Evolutionary conservation across 495 filamentous ascomycete genomes (phyloP).

Genomic region (Letharia columbiana): DNA sequence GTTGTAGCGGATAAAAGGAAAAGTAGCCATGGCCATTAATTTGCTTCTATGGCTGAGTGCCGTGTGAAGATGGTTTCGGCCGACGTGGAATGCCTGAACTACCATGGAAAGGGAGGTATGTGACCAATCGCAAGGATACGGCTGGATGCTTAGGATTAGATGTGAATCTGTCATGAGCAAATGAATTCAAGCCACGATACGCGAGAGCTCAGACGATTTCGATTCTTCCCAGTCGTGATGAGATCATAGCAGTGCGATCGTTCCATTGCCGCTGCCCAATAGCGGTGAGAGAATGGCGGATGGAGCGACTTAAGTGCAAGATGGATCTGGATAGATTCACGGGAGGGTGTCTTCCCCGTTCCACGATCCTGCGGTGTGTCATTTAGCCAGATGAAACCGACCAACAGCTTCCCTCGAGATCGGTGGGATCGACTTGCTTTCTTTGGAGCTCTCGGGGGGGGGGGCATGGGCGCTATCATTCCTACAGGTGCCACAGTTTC

Average conservation of each 20-base stretch:
- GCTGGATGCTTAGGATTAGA: neutral
- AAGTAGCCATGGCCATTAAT: neutral
- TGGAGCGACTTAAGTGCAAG: neutral
- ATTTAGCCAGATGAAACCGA: neutral
- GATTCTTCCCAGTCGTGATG: neutral
- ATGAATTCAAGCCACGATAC: constrained; percentile 9
- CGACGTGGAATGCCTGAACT: neutral
- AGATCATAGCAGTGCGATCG: neutral
- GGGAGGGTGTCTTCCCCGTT: constrained; percentile 1
- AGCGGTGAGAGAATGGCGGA: neutral
- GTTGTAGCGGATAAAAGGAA: constrained; percentile 5
- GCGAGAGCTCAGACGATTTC: constrained; percentile 7
- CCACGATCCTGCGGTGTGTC: neutral
- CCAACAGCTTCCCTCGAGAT: constrained; percentile 7
- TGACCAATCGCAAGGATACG: constrained; percentile 10
- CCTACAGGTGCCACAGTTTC: too few relatives aligned
- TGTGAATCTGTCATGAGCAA: constrained; percentile 9
- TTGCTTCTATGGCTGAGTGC: neutral
- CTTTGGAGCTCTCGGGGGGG: neutral
- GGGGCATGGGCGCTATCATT: neutral
- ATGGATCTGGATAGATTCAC: constrained; percentile 3
- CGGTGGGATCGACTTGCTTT: neutral
- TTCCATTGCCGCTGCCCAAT: constrained; percentile 8
- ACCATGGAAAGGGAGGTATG: neutral
- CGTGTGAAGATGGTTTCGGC: neutral